These are phyloP conservation scores for Pachysolen tannophilus DNA, from an alignment of 805 yeast species.

Conservation along the genomic window DNA sequence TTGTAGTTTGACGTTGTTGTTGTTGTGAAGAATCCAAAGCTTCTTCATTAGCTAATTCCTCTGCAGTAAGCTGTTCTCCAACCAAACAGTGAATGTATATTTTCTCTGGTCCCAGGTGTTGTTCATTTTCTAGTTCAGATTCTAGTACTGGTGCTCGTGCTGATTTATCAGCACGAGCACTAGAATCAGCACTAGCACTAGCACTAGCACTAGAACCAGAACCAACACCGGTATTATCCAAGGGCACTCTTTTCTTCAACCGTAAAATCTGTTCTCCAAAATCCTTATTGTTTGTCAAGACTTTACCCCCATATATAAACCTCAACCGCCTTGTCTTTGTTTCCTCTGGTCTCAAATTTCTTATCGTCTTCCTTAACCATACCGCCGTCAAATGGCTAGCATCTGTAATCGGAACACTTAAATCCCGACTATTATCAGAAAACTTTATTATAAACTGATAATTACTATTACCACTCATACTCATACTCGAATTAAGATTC, in stretches of 20 bases:
- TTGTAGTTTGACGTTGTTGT: constrained; percentile 35
- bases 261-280: constrained; percentile 41
- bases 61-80: constrained; percentile 52
- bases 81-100: constrained; percentile 75
- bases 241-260: constrained; percentile 18
- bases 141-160: too few species aligned
- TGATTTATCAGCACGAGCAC: too few species aligned
- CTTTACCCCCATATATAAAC: constrained; percentile 62
- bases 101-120: constrained; percentile 22
- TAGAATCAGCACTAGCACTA: too few species aligned
- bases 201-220: too few species aligned
- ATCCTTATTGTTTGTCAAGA: constrained; percentile 48
- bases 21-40: constrained; percentile 47
- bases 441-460: constrained; percentile 31
- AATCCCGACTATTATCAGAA: constrained; percentile 36
- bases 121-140: too few species aligned
- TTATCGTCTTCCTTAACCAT: constrained; percentile 33
- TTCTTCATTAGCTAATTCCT: constrained; percentile 53
- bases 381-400: constrained; percentile 27
- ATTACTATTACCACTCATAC: too few species aligned
- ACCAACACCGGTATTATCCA: constrained; percentile 11
- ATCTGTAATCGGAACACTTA: constrained; percentile 26
- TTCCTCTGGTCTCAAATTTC: constrained; percentile 22
- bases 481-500: too few species aligned
- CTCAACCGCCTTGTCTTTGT: constrained; percentile 43